Conservation (phyloP, 2,329 filamentous ascomycete species). For the Lasiodiplodia theobromae region DNA sequence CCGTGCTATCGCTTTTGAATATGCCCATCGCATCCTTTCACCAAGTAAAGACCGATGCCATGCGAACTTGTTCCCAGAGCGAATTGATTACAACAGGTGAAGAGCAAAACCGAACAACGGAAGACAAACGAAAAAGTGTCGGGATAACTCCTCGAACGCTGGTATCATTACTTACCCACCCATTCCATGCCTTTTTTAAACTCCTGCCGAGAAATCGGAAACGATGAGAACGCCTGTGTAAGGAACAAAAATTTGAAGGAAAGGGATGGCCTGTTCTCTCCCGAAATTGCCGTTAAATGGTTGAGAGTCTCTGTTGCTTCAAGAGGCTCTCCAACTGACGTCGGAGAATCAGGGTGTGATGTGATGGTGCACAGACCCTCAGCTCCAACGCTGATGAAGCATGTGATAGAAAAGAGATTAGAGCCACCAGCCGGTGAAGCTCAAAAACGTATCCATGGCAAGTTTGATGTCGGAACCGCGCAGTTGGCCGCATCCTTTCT, state of each 20-base stretch:
- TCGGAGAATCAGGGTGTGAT: background rate
- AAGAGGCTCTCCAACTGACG: background rate
- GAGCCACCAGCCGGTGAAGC: constrained; percentile 39
- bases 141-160: background rate
- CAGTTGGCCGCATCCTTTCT: constrained; percentile 39
- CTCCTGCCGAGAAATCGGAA: constrained; percentile 8
- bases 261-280: background rate
- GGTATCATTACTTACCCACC: constrained; percentile 21
- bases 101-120: background rate
- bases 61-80: background rate
- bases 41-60: background rate
- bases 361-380: background rate
- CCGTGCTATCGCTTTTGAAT: background rate
- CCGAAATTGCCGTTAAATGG: background rate
- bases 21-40: background rate
- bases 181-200: constrained; percentile 20
- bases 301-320: background rate
- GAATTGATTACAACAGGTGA: background rate
- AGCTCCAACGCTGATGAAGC: background rate
- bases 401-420: background rate
- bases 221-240: constrained; percentile 2
- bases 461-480: constrained; percentile 45
- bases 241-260: background rate
- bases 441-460: constrained; percentile 45
- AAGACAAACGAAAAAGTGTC: background rate